Conservation (phyloP, 306 rosid species). For the Gleditsia sinensis region DNA sequence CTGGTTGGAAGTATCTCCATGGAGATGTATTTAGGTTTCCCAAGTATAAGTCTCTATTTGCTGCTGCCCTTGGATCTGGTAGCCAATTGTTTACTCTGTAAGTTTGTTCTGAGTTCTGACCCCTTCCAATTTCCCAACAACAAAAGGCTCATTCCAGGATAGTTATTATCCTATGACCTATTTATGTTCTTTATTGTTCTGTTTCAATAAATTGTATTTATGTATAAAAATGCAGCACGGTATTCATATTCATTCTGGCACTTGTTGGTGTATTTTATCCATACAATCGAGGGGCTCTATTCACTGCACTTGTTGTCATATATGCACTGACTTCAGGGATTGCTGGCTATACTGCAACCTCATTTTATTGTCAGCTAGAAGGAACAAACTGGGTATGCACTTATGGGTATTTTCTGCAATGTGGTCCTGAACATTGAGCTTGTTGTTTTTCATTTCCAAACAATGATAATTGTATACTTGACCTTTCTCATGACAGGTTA, state of each 20-base stretch:
- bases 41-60: slow-evolving; percentile 51
- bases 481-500: slow-evolving; percentile 47
- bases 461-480: not conserved
- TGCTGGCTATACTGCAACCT: slow-evolving; percentile 88
- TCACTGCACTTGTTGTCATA: slow-evolving; percentile 86
- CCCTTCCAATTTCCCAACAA: not conserved
- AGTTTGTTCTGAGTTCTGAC: slow-evolving; percentile 30
- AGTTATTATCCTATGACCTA: slow-evolving; percentile 1
- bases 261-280: slow-evolving; percentile 96
- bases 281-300: slow-evolving; percentile 88
- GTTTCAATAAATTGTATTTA: slow-evolving; percentile 11
- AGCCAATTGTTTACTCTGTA: slow-evolving; percentile 63
- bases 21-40: slow-evolving; percentile 68
- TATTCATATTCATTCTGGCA: slow-evolving; percentile 79
- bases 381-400: slow-evolving; percentile 84
- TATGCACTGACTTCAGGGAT: slow-evolving; percentile 95
- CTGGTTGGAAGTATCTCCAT: slow-evolving; percentile 66
- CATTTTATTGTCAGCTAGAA: slow-evolving; percentile 88
- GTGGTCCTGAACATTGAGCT: slow-evolving; percentile 2
- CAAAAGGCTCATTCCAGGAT: not conserved
- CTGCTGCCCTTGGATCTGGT: slow-evolving; percentile 68
- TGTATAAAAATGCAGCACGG: slow-evolving; percentile 58
- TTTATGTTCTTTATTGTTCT: not conserved
- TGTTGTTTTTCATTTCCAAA: not conserved
- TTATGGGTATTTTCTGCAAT: slow-evolving; percentile 9